Base-by-base conservation (phyloP, 305 asterid genomes). In the Fraxinus sp. region DNA sequence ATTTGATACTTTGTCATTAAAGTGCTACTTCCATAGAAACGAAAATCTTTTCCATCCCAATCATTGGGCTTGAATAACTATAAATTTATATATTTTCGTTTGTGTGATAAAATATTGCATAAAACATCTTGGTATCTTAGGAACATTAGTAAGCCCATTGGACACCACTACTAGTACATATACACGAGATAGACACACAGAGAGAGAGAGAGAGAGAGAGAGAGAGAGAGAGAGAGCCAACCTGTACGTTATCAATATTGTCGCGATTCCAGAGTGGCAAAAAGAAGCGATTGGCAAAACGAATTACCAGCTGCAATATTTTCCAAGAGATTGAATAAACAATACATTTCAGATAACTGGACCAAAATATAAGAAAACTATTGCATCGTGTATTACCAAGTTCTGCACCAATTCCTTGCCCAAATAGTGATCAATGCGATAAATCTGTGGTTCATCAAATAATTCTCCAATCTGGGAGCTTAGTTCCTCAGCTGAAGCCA, bases 371-470 rank as follows among this genome's bases (percentile, higher is more conserved):
- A 1, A 8, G 72, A 62, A 9, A 9, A 62, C 16, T 22, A 62
- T 62, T 62, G 16, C 72, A 20, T 20, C 24, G 72, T 62, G 57
- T 37, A 84, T 87, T 93, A 96, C 98, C 98, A 96, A 88, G 89
- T 96, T 96, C 90, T 96, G 99, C 86, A 96, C 99, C 89, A 96
- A 87, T 86, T 96, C 99, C 86, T 96, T 96, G 83, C 99, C 99
- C 92, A 96, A 82, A 87, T 96, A 96, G 85, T 96, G 99, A 89
- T 96, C 99, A 41, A 96, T 96, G 13, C 99, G 98, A 77, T 92
- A 96, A 78, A 96, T 93, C 83, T 96, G 97, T 78, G 92, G 90
- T 86, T 96, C 99, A 22, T 93, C 98, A 80, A 96, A 96, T 79
- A 96, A 85, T 86, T 84, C 93, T 85, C 99, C 99, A 52, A 96